A percentile compares a stretch with the other conserved stretches of the same genome.
phyloP scores from a whole-genome alignment of 1,284 basidiomycete species.

The Exobasidium cylindrosporum region DNA sequence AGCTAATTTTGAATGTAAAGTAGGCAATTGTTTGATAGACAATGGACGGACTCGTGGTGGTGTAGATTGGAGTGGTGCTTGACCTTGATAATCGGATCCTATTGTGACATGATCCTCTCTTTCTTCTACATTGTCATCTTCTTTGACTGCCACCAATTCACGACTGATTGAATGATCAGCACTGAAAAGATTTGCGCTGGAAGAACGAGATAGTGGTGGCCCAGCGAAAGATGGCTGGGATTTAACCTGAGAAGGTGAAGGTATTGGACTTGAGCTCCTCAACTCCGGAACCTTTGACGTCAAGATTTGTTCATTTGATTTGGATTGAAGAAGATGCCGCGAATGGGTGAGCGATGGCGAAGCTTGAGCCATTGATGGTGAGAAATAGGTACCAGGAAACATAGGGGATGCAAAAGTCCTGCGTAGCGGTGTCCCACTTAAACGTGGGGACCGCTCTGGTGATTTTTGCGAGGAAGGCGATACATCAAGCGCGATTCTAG shows the following conservation, averaged over 20 bases:
- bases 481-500: background rate
- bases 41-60: background rate
- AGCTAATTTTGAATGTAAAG: background rate
- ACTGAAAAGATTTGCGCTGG: background rate
- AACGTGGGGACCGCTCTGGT: background rate
- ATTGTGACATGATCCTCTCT: background rate
- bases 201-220: too few species aligned
- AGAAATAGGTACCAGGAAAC: too few species aligned
- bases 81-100: background rate
- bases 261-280: too few species aligned
- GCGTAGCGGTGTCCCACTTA: too few species aligned
- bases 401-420: too few species aligned
- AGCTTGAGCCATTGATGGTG: too few species aligned
- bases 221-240: too few species aligned
- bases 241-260: too few species aligned
- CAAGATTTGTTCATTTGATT: too few species aligned
- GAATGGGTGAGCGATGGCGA: too few species aligned
- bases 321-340: background rate
- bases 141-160: background rate
- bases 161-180: background rate
- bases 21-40: background rate
- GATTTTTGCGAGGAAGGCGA: background rate
- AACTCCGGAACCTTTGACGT: too few species aligned
- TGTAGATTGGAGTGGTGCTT: background rate
- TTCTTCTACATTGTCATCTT: background rate